These are phyloP conservation scores for Lineolata rhizophorae DNA, from an alignment of 495 filamentous ascomycete genomes.

Conservation along the genomic window DNA sequence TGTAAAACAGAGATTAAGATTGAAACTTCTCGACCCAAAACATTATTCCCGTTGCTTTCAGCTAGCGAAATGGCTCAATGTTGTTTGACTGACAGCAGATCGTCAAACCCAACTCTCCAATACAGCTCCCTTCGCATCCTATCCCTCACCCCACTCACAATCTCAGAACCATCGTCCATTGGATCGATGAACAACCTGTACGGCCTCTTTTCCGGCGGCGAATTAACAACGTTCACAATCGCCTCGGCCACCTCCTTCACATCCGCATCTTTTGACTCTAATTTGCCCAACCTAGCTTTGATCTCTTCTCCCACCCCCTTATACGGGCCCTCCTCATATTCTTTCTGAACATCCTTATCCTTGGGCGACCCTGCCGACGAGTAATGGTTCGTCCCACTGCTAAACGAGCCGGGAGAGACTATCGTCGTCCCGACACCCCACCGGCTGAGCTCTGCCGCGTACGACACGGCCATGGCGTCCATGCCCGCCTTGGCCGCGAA, in stretches of 20 bases:
- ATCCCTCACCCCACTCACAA: not conserved
- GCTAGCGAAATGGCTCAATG: too few species aligned
- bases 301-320: slow-evolving; percentile 2
- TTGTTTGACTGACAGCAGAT: too few species aligned
- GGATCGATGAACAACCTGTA: slow-evolving; percentile 2
- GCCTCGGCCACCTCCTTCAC: slow-evolving; percentile 1
- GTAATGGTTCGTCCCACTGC: slow-evolving; percentile 5
- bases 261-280: slow-evolving; percentile 1
- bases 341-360: slow-evolving; percentile 1
- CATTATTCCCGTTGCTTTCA: too few species aligned
- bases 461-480: slow-evolving; percentile 2
- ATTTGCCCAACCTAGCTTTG: not conserved
- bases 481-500: slow-evolving; percentile 5
- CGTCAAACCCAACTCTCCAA: slow-evolving; percentile 1
- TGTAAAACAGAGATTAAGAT: too few species aligned
- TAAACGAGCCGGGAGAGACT: slow-evolving; percentile 2
- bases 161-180: slow-evolving; percentile 1
- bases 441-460: slow-evolving; percentile 2
- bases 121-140: slow-evolving; percentile 1
- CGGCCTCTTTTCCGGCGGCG: slow-evolving; percentile 2
- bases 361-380: not conserved
- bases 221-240: not conserved
- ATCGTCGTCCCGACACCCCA: slow-evolving; percentile 6
- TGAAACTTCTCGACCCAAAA: too few species aligned
- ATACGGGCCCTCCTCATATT: slow-evolving; percentile 3